Evolutionary conservation across 1,139 yeast genomes (phyloP), one percentile per base, ranked within the genome.

Genomic region (Zygosaccharomyces sapae): DNA sequence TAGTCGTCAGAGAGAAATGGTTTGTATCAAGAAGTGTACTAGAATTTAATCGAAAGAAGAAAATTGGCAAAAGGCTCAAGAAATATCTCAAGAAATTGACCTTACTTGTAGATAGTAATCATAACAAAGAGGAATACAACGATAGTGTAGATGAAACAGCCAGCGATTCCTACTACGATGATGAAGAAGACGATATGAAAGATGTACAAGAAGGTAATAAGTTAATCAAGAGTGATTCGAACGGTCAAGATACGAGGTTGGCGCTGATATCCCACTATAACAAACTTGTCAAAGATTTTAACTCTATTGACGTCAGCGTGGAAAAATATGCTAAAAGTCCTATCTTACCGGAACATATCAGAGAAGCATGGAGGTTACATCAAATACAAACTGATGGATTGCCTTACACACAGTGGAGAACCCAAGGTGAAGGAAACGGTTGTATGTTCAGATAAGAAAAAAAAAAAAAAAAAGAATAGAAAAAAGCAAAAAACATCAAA

Each of bases 361-460:
- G 95, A 40, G 96, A 88, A 60, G 97, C 97, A 0, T 86, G 95
- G 89, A 71, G 95, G 54, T 64, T 86, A 45, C 83, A 81, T 58
- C 78, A 79, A 53, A 54, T 74, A 39, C 95, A 88, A 57, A 79
- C 76, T 47, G 81, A 85, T n/a, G 71, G 77, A n/a, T 79, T 85
- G 2, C 79, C 83, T 2, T 72, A 79, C 19, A 74, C 75, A 9
- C 79, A 80, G 18, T 84, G 90, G 87, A 71, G 89, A 50, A 67
- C 74, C n/a, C 87, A 83, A 60, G 95, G 95, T 1, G 86, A 77
- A 40, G 79, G 81, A 3, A 83, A 81, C 57, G 92, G 94, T 0
- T 63, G 74, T 59, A 65, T 83, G 72, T 86, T 85, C 57, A 69
- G 89, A 54, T 83, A 56, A 61, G 9, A 39, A 16, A 10, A 9